Percentiles rank a stretch among this genome's conserved stretches.
phyloP scores from a whole-genome alignment of 805 yeast genomes.

The baker's yeast (Saccharomyces cerevisiae) region DNA sequence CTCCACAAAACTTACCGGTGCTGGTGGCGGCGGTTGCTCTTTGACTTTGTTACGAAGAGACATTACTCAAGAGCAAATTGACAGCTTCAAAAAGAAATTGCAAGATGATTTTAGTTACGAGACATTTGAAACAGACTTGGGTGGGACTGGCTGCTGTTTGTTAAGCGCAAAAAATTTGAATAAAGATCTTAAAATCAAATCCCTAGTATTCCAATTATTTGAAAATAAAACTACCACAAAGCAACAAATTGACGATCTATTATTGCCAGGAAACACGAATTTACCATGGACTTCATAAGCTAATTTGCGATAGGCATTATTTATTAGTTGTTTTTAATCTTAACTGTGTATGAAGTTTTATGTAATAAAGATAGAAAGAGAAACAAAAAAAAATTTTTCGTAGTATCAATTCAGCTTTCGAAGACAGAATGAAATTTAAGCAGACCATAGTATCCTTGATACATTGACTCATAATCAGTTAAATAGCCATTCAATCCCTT shows the following conservation, averaged over 20 bases:
- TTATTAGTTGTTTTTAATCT: background rate
- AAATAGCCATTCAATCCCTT: conserved; percentile 47
- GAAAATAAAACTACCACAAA: conserved; percentile 4
- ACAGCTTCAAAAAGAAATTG: conserved; percentile 27
- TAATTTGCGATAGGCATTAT: background rate
- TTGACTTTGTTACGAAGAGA: conserved; percentile 62
- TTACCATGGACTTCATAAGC: conserved; percentile 11
- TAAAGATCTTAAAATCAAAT: background rate
- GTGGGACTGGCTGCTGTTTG: conserved; percentile 76
- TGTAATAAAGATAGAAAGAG: background rate
- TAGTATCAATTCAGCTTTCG: background rate
- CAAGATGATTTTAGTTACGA: conserved; percentile 48
- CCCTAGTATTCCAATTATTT: background rate
- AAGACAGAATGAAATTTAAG: conserved; percentile 31
- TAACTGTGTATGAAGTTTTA: background rate
- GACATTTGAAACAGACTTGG: conserved; percentile 70
- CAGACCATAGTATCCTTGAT: conserved; percentile 74
- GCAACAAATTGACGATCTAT: conserved; percentile 7
- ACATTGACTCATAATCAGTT: conserved; percentile 56
- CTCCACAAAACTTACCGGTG: conserved; percentile 90
- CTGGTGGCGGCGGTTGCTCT: conserved; percentile 99
- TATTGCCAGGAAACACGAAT: conserved; percentile 12
- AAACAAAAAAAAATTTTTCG: background rate
- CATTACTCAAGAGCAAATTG: conserved; percentile 31
- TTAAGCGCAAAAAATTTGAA: background rate